Evolutionary conservation across 805 yeast genomes (phyloP).

Genomic region (Monosporozyma servazzii): DNA sequence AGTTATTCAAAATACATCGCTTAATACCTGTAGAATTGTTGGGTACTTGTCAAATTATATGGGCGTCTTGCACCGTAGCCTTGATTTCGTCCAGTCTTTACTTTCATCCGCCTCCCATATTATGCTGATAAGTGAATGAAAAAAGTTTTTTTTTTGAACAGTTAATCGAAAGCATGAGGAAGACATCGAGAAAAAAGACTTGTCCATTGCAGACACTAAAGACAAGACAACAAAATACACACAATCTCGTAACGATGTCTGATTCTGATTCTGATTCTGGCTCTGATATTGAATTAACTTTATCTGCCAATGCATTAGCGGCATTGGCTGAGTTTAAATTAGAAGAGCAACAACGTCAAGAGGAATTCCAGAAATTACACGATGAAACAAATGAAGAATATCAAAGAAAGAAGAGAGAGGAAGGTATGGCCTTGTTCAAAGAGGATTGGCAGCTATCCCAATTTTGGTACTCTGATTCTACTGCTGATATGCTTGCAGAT

Average conservation of each 20-base stretch:
- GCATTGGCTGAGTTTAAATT: constrained; percentile 53
- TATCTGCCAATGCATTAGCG: constrained; percentile 43
- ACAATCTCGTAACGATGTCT: not conserved
- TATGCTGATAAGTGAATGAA: no score
- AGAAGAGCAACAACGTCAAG: constrained; percentile 51
- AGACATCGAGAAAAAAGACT: no score
- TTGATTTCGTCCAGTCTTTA: no score
- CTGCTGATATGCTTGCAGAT: constrained; percentile 59
- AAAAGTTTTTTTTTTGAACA: no score
- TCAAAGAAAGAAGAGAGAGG: constrained; percentile 24
- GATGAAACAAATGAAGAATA: constrained; percentile 46
- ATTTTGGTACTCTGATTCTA: constrained; percentile 76
- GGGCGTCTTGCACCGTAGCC: no score
- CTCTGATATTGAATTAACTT: constrained; percentile 10
- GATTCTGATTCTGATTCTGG: constrained; percentile 3
- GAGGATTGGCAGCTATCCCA: constrained; percentile 95
- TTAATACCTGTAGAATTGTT: no score
- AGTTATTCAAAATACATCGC: no score
- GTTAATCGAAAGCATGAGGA: no score
- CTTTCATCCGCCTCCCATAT: no score
- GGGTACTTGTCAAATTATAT: no score
- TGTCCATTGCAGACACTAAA: no score
- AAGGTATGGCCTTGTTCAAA: constrained; percentile 64
- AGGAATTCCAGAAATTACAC: constrained; percentile 46
- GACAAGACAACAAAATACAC: no score